These are phyloP conservation scores for Albophoma yamanashiensis DNA, from an alignment of 2,329 filamentous ascomycete genomes.

Conservation along the genomic window DNA sequence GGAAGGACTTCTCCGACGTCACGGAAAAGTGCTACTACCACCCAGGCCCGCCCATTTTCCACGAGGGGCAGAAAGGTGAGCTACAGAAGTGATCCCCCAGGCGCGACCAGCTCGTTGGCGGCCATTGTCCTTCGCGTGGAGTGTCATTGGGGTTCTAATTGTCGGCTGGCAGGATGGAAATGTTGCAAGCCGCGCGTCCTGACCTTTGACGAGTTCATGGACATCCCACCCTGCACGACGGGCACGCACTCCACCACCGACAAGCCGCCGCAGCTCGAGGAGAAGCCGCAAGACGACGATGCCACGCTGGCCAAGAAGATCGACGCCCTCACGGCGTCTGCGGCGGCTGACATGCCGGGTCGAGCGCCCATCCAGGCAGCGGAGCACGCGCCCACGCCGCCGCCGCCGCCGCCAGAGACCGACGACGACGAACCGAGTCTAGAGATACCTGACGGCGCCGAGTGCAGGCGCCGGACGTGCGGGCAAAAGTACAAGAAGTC, in stretches of 20 bases:
- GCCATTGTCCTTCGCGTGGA: neutral
- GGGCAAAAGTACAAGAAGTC: conserved; percentile 53
- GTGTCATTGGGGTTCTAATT: neutral
- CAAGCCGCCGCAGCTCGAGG: conserved; percentile 48
- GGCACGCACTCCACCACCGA: conserved; percentile 90
- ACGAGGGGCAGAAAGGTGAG: conserved; percentile 95
- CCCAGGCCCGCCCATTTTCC: conserved; percentile 86
- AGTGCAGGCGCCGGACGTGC: conserved; percentile 72
- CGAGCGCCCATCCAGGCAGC: conserved; percentile 27
- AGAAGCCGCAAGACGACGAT: conserved; percentile 37
- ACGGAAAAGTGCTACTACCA: conserved; percentile 86
- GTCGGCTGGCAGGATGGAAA: conserved; percentile 66
- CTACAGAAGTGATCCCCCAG: neutral
- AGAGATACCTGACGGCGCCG: conserved; percentile 61
- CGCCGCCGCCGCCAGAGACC: conserved; percentile 60
- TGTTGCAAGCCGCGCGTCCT: conserved; percentile 96
- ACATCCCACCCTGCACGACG: conserved; percentile 82
- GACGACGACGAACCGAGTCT: conserved; percentile 77
- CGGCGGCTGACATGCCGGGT: conserved; percentile 25
- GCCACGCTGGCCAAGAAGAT: conserved; percentile 30
- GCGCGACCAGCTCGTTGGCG: neutral
- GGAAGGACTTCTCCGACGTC: conserved; percentile 72
- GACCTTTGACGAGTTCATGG: conserved; percentile 96
- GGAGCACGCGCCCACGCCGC: conserved; percentile 37
- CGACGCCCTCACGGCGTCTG: conserved; percentile 36